These are phyloP conservation scores for Pyrenophora seminiperda DNA, from an alignment of 2,329 filamentous ascomycete species.

Conservation along the genomic window DNA sequence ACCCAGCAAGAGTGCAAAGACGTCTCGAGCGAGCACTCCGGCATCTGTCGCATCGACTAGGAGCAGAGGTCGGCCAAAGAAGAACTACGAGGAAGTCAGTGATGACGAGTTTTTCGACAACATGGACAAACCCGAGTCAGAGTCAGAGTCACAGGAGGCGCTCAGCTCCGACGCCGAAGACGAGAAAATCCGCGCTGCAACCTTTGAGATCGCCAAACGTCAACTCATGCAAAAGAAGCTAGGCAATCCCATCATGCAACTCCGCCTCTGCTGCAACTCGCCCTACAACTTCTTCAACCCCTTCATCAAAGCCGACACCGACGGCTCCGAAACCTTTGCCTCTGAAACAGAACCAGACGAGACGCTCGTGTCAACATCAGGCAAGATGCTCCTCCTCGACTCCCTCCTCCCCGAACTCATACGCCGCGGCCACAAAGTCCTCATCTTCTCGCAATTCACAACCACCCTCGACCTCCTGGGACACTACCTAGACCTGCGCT, in stretches of 20 bases:
- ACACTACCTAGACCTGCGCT: slow-evolving; percentile 80
- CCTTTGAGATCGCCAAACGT: slow-evolving; percentile 78
- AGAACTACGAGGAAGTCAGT: slow-evolving; percentile 71
- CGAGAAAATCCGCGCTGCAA: slow-evolving; percentile 68
- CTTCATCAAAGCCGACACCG: slow-evolving; percentile 62
- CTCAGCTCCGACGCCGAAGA: slow-evolving; percentile 59
- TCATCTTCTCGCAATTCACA: slow-evolving; percentile 97
- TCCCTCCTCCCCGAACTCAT: slow-evolving; percentile 80
- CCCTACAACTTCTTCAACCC: slow-evolving; percentile 98
- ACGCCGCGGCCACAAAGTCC: slow-evolving; percentile 77
- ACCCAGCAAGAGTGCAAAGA: slow-evolving; percentile 73
- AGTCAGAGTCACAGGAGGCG: slow-evolving; percentile 48
- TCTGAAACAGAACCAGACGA: slow-evolving; percentile 69
- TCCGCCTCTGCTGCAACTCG: slow-evolving; percentile 88
- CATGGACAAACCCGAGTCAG: slow-evolving; percentile 64
- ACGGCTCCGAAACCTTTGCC: slow-evolving; percentile 50
- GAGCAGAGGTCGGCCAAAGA: slow-evolving; percentile 60
- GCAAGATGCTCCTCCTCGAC: slow-evolving; percentile 95
- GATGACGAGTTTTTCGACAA: slow-evolving; percentile 85
- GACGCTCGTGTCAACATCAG: slow-evolving; percentile 81
- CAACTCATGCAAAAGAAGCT: slow-evolving; percentile 91
- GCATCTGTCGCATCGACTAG: slow-evolving; percentile 58
- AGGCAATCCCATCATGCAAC: slow-evolving; percentile 89
- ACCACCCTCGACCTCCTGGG: slow-evolving; percentile 90
- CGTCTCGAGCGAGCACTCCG: slow-evolving; percentile 77